Evolutionary conservation across 345 rosid species (phyloP), one percentile per base, ranked within the genome.

Genomic region (Syzygium oleosum): DNA sequence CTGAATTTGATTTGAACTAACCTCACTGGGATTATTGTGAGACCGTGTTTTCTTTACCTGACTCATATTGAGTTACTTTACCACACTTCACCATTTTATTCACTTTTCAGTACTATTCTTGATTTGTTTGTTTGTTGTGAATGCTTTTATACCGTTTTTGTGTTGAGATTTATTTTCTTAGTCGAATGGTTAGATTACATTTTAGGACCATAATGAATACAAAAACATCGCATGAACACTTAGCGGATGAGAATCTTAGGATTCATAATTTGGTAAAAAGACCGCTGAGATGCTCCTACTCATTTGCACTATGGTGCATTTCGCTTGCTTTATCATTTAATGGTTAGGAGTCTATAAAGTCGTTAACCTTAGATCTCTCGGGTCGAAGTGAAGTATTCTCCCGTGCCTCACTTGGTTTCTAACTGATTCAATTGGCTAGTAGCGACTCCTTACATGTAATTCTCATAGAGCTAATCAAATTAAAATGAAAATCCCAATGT

Each of bases 401-500:
- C 0, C 27, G 4, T 23, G 10, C n/a, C 43, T 43, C 7, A 1
- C 46, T 43, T 43, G 46, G 46, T 58, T 23, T 58, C 29, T 58
- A 58, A 2, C 4, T 0, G 1, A 58, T 23, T 58, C 29, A 58
- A 58, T 25, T 23, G 25, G 63, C 10, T 58, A 58, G 63, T 58
- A 29, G 0, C 0, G 6, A 27, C n/a, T 23, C n/a, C 25, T 58
- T n/a, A 58, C 25, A 58, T 58, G 25, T 1, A 58, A 58, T 58
- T 58, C 63, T 58, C 51, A 49, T 56, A 58, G 29, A 58, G 63
- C 25, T 58, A 12, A 58, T 58, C 0, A 5, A 58, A 58, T 23
- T 23, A 0, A 58, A 5, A 5, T 58, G 63, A 23, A 58, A 58
- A 1, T 23, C 4, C 14, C 12, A 58, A 58, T 2, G 0, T 58